Evolutionary conservation across 2,329 filamentous ascomycete species (phyloP).

Genomic region (Paecilomyces formosus): DNA sequence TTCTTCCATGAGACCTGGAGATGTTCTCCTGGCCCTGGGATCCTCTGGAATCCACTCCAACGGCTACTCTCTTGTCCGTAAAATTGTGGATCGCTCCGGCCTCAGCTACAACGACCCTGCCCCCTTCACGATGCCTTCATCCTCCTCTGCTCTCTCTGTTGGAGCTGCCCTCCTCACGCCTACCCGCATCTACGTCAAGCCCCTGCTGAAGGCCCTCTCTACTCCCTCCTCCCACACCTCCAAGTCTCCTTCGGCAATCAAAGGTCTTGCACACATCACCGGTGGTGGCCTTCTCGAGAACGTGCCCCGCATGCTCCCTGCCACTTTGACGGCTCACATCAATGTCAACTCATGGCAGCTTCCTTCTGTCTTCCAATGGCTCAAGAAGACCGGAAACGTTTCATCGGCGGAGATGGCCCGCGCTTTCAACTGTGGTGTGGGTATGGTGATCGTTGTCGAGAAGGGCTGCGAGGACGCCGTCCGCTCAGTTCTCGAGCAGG

Average conservation of each 20-base stretch:
- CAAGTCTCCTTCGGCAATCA: constrained; percentile 51
- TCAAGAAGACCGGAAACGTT: constrained; percentile 65
- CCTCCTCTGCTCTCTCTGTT: constrained; percentile 44
- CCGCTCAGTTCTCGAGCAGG: constrained; percentile 51
- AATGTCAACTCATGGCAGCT: constrained; percentile 69
- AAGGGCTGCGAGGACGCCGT: constrained; percentile 56
- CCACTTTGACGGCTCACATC: constrained; percentile 69
- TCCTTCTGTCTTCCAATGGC: constrained; percentile 77
- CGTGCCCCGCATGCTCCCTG: constrained; percentile 85
- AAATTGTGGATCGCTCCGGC: constrained; percentile 68
- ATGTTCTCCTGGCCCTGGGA: constrained; percentile 76
- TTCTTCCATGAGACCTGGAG: constrained; percentile 68
- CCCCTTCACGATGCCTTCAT: constrained; percentile 59
- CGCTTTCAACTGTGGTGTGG: constrained; percentile 90
- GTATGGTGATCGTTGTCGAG: constrained; percentile 83
- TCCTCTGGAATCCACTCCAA: constrained; percentile 92
- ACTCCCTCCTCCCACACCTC: constrained; percentile 9
- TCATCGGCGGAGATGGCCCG: constrained; percentile 73
- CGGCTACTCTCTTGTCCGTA: constrained; percentile 92
- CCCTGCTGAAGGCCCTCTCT: constrained; percentile 59
- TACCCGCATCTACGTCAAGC: constrained; percentile 87
- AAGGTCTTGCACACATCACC: constrained; percentile 95
- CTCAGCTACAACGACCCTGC: constrained; percentile 64
- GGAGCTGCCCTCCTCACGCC: constrained; percentile 78
- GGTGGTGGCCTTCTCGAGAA: constrained; percentile 91